Evolutionary conservation across 176 grass and related monocot species (phyloP), one percentile per base, ranked within the genome.

Genomic region (Alloteropsis semialata): DNA sequence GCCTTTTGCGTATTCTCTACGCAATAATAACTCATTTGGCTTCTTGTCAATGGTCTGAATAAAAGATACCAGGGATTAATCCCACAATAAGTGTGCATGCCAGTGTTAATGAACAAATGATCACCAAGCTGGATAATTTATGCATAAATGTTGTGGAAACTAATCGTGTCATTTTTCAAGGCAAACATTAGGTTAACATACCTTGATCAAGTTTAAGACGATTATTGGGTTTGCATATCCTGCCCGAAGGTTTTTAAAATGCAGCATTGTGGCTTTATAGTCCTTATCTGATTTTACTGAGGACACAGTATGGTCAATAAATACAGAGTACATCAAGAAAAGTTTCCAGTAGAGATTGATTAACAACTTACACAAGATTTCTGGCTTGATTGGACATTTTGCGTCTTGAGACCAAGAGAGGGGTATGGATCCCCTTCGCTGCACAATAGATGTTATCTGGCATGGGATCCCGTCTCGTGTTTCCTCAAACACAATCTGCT

Each of bases 161-260:
- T 6, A 41, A 8, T 7, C 38, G 7, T 3, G 5, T 41, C 38
- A 41, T 41, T 41, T 41, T 41, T 41, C 5, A 19, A 51, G 8
- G 2, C 2, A 9, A 2, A 51, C 49, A 51, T 51, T 51, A 5
- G 1, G 22, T 54, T 8, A 77, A 8, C 22, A 77, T 77, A 93
- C 91, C 91, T 90, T 90, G 41, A 90, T 87, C 76, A 93, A 90
- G 66, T 93, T 88, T 73, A 88, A 74, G 84, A 90, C 41, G 38
- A 93, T 84, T 72, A 90, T 68, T 51, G 85, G 88, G 29, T 79
- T 81, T 53, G 81, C 88, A 65, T 93, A 93, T 90, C 88, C 78
- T 81, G 19, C 78, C 19, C 46, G 33, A 72, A 93, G 82, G 83
- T 93, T 88, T 42, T 88, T 65, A 65, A 93, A 90, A 64, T 93